These are phyloP conservation scores for Bauhinia variegata DNA, from an alignment of 306 rosid species.

Conservation along the genomic window DNA sequence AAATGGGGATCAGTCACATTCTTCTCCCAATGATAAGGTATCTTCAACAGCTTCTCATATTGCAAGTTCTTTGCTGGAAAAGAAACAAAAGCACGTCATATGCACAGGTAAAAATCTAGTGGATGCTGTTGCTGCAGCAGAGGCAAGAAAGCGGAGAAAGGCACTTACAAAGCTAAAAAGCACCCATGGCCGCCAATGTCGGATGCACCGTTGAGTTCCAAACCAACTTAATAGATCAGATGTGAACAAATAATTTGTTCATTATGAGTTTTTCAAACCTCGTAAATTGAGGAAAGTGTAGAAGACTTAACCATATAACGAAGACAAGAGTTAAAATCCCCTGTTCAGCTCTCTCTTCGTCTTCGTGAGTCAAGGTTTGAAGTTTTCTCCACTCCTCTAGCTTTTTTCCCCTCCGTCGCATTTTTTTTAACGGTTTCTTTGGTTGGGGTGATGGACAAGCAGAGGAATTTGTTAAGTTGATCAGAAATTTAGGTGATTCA, in stretches of 20 bases:
- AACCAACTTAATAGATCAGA: neutral
- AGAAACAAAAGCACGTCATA: conserved; percentile 43
- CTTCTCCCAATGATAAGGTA: conserved; percentile 28
- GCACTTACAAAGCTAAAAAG: conserved; percentile 79
- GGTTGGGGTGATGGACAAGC: too few relatives aligned
- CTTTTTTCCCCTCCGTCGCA: too few relatives aligned
- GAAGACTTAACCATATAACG: conserved; percentile 31
- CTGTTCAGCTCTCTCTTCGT: conserved; percentile 31
- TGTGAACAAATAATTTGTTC: neutral
- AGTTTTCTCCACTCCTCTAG: too few relatives aligned
- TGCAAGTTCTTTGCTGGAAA: conserved; percentile 50
- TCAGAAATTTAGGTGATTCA: too few relatives aligned
- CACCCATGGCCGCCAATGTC: conserved; percentile 62
- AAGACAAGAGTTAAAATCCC: conserved; percentile 39
- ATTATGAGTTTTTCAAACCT: neutral
- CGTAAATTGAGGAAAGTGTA: conserved; percentile 22
- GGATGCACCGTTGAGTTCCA: conserved; percentile 58
- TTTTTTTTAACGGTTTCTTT: too few relatives aligned
- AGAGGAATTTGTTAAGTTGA: too few relatives aligned
- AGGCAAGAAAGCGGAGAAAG: conserved; percentile 92
- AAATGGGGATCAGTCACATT: conserved; percentile 38
- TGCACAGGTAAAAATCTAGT: conserved; percentile 49
- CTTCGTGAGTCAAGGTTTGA: neutral
- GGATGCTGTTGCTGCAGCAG: conserved; percentile 73
- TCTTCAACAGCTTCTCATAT: conserved; percentile 44